Conservation (phyloP, 1,284 basidiomycete species). For the Ceratobasidium sp. region DNA sequence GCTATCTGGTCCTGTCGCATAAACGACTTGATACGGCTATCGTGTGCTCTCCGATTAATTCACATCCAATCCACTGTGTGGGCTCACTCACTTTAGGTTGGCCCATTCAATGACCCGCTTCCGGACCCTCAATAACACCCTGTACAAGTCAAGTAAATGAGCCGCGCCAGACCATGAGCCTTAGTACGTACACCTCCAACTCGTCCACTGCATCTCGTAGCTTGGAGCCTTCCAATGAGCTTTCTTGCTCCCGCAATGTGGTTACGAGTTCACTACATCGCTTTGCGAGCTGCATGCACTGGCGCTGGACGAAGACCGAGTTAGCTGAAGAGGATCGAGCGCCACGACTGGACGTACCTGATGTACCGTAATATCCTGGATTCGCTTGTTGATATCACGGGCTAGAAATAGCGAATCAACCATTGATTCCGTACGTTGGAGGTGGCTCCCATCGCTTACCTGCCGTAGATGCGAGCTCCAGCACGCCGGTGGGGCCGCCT, state of each 20-base stretch:
- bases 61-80: too few species aligned
- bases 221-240: neutral
- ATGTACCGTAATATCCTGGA: conserved; percentile 3
- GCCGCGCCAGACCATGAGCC: neutral
- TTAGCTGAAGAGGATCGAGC: neutral
- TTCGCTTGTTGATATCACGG: conserved; percentile 5
- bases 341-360: neutral
- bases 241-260: neutral
- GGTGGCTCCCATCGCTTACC: neutral
- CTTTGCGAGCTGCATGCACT: neutral
- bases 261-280: conserved; percentile 2
- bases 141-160: neutral
- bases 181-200: conserved; percentile 1
- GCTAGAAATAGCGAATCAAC: neutral
- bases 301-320: neutral
- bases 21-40: conserved; percentile 11
- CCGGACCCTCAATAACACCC: neutral
- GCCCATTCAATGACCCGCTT: conserved; percentile 4
- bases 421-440: too few species aligned
- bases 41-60: neutral
- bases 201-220: conserved; percentile 10
- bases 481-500: neutral
- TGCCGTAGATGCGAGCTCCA: conserved; percentile 7
- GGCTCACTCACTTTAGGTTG: neutral
- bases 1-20: conserved; percentile 1